Conservation (phyloP, 1,139 yeast species). For the Pichia sp. region DNA sequence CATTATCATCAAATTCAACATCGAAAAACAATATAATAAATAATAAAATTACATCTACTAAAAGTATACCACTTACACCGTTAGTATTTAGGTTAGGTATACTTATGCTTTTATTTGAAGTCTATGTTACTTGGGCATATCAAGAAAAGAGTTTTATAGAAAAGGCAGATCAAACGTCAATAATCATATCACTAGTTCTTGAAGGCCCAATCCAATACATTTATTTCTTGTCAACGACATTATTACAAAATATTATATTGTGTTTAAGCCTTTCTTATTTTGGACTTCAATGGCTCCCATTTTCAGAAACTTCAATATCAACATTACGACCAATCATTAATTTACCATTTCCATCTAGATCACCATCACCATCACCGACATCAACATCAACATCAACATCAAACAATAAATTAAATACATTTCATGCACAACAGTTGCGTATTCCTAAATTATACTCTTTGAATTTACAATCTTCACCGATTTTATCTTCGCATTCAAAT, state of each 20-base stretch:
- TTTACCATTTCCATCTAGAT: background rate
- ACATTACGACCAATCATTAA: background rate
- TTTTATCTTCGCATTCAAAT: background rate
- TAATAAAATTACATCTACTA: background rate
- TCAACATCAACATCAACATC: background rate
- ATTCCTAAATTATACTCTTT: background rate
- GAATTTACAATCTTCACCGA: no score
- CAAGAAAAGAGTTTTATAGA: conserved; percentile 54
- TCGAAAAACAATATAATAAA: background rate
- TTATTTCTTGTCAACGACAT: conserved; percentile 57
- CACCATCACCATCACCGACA: background rate
- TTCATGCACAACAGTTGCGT: background rate
- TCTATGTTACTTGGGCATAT: conserved; percentile 86
- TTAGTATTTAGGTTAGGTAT: conserved; percentile 43
- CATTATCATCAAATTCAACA: background rate
- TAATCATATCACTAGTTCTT: conserved; percentile 27
- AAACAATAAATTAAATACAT: no score
- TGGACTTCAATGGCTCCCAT: conserved; percentile 10
- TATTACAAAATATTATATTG: conserved; percentile 50
- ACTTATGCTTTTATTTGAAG: conserved; percentile 75
- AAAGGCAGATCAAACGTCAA: conserved; percentile 21
- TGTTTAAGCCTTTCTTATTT: conserved; percentile 43
- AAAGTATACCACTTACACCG: conserved; percentile 6
- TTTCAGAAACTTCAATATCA: background rate
- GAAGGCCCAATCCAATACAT: conserved; percentile 52